Percentiles rank a stretch among this genome's conserved stretches.
Evolutionary conservation across 1,284 basidiomycete genomes (phyloP).

Genomic region (Apiotrichum gamsii): DNA sequence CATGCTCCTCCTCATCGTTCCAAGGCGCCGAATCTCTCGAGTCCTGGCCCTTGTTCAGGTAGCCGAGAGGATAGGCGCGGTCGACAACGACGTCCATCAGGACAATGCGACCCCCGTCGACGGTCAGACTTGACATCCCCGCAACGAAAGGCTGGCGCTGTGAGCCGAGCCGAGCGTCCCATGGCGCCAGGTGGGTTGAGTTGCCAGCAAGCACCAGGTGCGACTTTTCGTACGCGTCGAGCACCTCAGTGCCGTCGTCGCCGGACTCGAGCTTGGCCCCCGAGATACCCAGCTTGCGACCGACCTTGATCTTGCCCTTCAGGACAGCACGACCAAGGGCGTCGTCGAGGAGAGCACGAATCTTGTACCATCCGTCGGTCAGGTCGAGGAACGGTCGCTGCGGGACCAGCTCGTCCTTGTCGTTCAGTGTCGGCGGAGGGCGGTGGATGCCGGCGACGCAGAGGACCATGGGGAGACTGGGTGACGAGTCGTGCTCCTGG

Average conservation of each 20-base stretch:
- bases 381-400: conserved; percentile 59
- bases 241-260: conserved; percentile 72
- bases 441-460: conserved; percentile 69
- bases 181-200: conserved; percentile 72
- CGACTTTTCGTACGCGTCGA: conserved; percentile 67
- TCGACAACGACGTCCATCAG: conserved; percentile 66
- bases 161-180: conserved; percentile 84
- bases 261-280: conserved; percentile 70
- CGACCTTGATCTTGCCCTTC: conserved; percentile 62
- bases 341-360: conserved; percentile 69
- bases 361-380: conserved; percentile 92
- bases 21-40: conserved; percentile 65
- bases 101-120: background rate
- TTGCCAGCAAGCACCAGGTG: conserved; percentile 72
- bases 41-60: conserved; percentile 48
- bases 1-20: conserved; percentile 63
- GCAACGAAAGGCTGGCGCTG: conserved; percentile 57
- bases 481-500: conserved; percentile 59
- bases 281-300: conserved; percentile 73
- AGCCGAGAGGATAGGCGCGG: conserved; percentile 53
- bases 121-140: conserved; percentile 56
- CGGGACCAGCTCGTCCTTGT: conserved; percentile 46
- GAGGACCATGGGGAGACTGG: conserved; percentile 65
- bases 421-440: conserved; percentile 47
- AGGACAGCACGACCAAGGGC: conserved; percentile 64